Evolutionary conservation across 2,329 filamentous ascomycete species (phyloP).

Genomic region (Macrophomina phaseolina): DNA sequence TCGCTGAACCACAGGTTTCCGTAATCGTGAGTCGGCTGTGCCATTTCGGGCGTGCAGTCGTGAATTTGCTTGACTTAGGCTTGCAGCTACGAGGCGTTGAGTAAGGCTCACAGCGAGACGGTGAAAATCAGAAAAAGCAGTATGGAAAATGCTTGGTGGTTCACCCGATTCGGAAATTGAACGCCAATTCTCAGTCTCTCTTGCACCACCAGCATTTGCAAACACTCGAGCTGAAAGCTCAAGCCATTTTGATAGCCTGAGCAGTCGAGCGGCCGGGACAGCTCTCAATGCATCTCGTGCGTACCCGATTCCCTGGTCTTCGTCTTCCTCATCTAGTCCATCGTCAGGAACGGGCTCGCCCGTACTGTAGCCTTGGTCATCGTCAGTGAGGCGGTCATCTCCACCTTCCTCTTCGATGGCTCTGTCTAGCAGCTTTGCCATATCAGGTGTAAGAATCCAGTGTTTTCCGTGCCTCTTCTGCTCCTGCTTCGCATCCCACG

Average conservation of each 20-base stretch:
- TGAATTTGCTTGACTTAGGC: constrained; percentile 73
- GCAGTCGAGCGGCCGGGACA: constrained; percentile 42
- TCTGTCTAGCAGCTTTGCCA: constrained; percentile 44
- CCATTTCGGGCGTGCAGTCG: constrained; percentile 62
- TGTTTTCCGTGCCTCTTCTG: constrained; percentile 63
- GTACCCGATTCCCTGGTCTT: not conserved
- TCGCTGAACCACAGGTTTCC: constrained; percentile 44
- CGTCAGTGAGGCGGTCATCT: not conserved
- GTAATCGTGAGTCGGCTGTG: constrained; percentile 34
- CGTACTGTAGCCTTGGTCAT: constrained; percentile 19
- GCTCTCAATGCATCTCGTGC: constrained; percentile 32
- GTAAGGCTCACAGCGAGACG: constrained; percentile 71
- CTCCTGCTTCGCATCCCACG: constrained; percentile 66
- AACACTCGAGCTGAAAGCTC: constrained; percentile 41
- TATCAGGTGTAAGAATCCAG: constrained; percentile 66
- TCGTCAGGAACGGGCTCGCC: not conserved
- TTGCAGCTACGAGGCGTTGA: constrained; percentile 70
- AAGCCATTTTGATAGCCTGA: constrained; percentile 39
- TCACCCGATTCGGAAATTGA: constrained; percentile 57
- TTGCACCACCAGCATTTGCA: constrained; percentile 53
- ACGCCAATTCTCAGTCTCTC: constrained; percentile 71
- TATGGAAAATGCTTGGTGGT: constrained; percentile 73
- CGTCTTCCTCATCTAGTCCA: not conserved
- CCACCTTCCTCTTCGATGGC: constrained; percentile 30
- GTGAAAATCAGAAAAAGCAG: constrained; percentile 78